Evolutionary conservation across 331 rosid genomes (phyloP), one percentile per base, ranked within the genome.

Genomic region (Acacia pycnantha): DNA sequence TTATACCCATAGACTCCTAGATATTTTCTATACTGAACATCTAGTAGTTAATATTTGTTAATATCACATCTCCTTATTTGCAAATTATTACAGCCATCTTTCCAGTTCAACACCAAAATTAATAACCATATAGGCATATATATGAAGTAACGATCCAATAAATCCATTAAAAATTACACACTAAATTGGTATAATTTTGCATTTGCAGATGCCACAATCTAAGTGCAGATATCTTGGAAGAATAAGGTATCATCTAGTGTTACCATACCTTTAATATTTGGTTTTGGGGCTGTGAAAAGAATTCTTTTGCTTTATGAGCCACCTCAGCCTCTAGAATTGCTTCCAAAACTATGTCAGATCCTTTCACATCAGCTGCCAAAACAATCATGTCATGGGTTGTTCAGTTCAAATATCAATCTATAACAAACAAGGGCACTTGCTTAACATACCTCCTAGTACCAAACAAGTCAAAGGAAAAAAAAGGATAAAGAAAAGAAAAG

Each of bases 341-440:
- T 85, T 92, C 97, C 76, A 89, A 86, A 70, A 94, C 86, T 79
- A 88, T 66, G 83, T 94, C 96, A 26, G 97, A 94, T 81, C 95
- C 97, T 50, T 76, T 86, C 74, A 76, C 85, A 61, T 82, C 84
- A 58, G 61, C 90, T 87, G 85, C 86, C 84, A 85, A 74, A 68
- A 65, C 33, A 90, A 65, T 72, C 84, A 81, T 59, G 79, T 66
- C 85, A 81, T 53, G 76, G 21, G 7, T 59, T 72, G 79, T 59
- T 85, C 44, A 48, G 16, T 65, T 87, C 78, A 81, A 50, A 69
- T 77, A 81, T 77, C 77, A 79, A 73, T 47, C 33, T 50, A 77
- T 62, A 73, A 69, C 46, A 77, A 83, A 37, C 76, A 68, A 26
- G 66, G 54, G 33, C n/a, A 16, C 56, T 40, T 46, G 73, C 67